A percentile compares a stretch with the other conserved stretches of the same genome.
These are phyloP conservation scores for Aspergillus tubingensis DNA, from an alignment of 2,329 filamentous ascomycete genomes.

Conservation along the genomic window DNA sequence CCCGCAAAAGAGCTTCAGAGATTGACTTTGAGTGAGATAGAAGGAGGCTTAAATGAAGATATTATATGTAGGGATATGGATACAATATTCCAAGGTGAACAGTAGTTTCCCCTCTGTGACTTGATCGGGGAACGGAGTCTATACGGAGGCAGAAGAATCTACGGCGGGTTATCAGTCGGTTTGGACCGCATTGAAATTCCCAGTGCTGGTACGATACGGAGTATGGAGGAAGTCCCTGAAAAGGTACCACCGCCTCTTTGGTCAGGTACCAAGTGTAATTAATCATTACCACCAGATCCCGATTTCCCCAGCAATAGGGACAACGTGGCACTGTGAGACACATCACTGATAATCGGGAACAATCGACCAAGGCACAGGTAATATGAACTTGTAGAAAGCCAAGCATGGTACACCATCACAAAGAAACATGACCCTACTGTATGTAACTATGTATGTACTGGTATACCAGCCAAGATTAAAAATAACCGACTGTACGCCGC, in stretches of 20 bases:
- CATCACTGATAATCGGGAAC: too few species aligned
- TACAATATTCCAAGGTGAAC: neutral
- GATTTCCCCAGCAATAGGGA: neutral
- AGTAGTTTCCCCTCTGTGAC: neutral
- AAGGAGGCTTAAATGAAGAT: neutral
- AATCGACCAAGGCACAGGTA: too few species aligned
- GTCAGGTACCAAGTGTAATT: neutral
- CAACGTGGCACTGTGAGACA: neutral
- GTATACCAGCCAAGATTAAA: neutral
- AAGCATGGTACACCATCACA: neutral
- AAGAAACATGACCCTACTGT: neutral
- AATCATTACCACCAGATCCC: neutral
- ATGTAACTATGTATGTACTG: neutral
- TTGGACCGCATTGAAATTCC: neutral
- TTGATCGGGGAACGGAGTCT: neutral
- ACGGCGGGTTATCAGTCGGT: neutral
- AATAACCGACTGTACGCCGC: conserved; percentile 12
- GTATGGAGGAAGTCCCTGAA: neutral
- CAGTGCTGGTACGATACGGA: neutral
- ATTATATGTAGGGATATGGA: neutral
- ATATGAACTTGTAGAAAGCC: neutral
- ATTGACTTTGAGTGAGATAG: neutral
- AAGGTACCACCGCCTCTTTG: neutral
- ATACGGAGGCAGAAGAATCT: neutral
- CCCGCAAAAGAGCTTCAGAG: neutral